Evolutionary conservation across 495 filamentous ascomycete species (phyloP), one percentile per base, ranked within the genome.

Genomic region (Elasticomyces elasticus): DNA sequence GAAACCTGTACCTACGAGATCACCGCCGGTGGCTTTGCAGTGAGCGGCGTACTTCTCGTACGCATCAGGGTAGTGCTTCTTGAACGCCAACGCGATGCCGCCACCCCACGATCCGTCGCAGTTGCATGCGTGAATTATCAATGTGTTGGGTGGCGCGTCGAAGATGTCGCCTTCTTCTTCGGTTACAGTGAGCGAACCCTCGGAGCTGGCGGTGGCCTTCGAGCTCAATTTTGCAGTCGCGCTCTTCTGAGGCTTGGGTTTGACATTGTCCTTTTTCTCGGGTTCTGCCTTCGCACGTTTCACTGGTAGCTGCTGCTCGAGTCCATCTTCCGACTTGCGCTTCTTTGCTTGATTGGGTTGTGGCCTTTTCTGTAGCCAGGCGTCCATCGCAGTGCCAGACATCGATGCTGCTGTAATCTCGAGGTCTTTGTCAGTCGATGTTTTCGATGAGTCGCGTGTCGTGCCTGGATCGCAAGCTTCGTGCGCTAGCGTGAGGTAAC

Each of bases 121-220:
- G 44, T 72, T 72, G 59, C 68, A 72, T 9, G 69, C 68, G 60
- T 72, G 69, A 51, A 72, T 65, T 13, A 72, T 40, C 11, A 72
- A 42, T 11, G 63, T 59, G 46, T 66, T 56, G 13, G 48, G 46
- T 13, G 67, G 62, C 1, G 64, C 66, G 33, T 43, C 20, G 62
- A 72, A 71, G 43, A 72, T 59, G 61, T 68, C 66, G 58, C 68
- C 68, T 45, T 53, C 50, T 30, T 64, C 43, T 35, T 54, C 57
- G 19, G 64, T 54, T 5, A 35, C 55, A 37, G 63, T 35, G 23
- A 43, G 53, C 5, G 37, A 13, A 5, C 24, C n/a, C 33, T 10
- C 9, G 27, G 28, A 11, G 24, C 9, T 49, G 19, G 13, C 20
- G 10, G 6, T 41, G 40, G 3, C 10, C n/a, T 19, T 12, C 2